A percentile compares a stretch with the other conserved stretches of the same genome.
These are phyloP conservation scores for Pythium angustatum DNA, from an alignment of 352 stramenopile genomes.

Conservation along the genomic window DNA sequence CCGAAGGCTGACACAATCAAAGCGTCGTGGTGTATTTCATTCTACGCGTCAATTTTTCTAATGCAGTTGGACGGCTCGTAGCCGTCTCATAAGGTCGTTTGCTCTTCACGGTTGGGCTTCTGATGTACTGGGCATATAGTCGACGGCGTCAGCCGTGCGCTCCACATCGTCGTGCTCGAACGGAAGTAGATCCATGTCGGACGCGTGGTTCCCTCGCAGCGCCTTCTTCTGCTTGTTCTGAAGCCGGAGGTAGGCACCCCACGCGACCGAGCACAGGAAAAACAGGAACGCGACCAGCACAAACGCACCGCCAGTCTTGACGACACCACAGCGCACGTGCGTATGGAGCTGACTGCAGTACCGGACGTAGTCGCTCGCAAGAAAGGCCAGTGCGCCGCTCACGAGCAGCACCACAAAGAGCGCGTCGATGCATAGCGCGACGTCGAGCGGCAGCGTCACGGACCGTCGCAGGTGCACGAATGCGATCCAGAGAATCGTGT, in stretches of 20 bases:
- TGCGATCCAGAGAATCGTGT: conserved; percentile 47
- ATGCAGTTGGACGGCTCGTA: neutral
- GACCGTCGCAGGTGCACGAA: conserved; percentile 40
- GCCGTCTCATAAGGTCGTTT: neutral
- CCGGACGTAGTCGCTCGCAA: conserved; percentile 64
- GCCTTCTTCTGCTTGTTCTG: conserved; percentile 7
- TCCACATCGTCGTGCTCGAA: conserved; percentile 9
- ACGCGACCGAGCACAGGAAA: conserved; percentile 61
- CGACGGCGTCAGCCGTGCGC: conserved; percentile 1
- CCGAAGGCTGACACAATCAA: too few species aligned
- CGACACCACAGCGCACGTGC: conserved; percentile 48
- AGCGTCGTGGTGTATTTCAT: too few species aligned
- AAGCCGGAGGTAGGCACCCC: conserved; percentile 39
- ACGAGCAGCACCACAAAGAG: conserved; percentile 72
- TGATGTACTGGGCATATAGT: conserved; percentile 15
- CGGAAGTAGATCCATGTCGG: conserved; percentile 11
- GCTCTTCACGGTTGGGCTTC: neutral
- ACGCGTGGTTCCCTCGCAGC: conserved; percentile 3
- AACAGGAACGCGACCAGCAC: conserved; percentile 63
- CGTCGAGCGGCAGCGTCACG: conserved; percentile 43
- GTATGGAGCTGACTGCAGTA: conserved; percentile 50
- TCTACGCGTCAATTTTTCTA: neutral
- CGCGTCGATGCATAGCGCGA: conserved; percentile 52
- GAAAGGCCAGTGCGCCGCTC: conserved; percentile 58
- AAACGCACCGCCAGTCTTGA: conserved; percentile 50